These are phyloP conservation scores for Piloderma croceum DNA, from an alignment of 768 basidiomycete species.

Conservation along the genomic window DNA sequence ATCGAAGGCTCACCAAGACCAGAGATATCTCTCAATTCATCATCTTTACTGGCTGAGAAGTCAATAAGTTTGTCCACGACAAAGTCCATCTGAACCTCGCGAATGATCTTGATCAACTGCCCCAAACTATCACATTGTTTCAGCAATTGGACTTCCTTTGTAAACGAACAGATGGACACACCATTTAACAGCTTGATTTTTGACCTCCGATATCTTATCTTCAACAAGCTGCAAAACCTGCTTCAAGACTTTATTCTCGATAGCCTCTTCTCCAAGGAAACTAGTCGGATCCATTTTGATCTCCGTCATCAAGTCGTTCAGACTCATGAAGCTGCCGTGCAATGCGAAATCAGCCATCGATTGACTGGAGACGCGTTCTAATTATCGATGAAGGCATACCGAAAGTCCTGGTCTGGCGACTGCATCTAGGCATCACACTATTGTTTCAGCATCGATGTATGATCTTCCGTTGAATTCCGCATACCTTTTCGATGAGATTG, in stretches of 20 bases:
- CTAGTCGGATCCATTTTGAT: slow-evolving; percentile 70
- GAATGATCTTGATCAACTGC: slow-evolving; percentile 84
- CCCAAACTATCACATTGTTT: slow-evolving; percentile 56
- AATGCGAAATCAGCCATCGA: slow-evolving; percentile 9
- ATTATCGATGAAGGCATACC: slow-evolving; percentile 39
- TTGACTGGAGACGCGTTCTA: slow-evolving; percentile 12
- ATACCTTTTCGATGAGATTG: slow-evolving; percentile 76
- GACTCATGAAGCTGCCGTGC: slow-evolving; percentile 82
- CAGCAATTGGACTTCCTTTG: not conserved
- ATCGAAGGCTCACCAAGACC: slow-evolving; percentile 60
- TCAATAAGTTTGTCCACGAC: slow-evolving; percentile 88
- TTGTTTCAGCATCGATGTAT: not conserved
- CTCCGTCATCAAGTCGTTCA: slow-evolving; percentile 90
- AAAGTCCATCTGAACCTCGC: slow-evolving; percentile 73
- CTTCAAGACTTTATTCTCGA: slow-evolving; percentile 79
- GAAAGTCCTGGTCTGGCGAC: slow-evolving; percentile 86
- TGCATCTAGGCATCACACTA: slow-evolving; percentile 55
- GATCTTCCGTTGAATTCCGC: too few relatives aligned
- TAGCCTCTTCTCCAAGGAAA: slow-evolving; percentile 78
- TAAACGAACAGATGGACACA: slow-evolving; percentile 27
- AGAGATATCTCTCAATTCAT: slow-evolving; percentile 91
- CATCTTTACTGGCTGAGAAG: slow-evolving; percentile 81
- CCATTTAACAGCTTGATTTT: slow-evolving; percentile 97
- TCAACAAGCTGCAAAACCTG: slow-evolving; percentile 83
- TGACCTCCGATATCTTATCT: slow-evolving; percentile 97